These are phyloP conservation scores for Penicillium janthinellum DNA, from an alignment of 2,329 filamentous ascomycete species.

Conservation along the genomic window DNA sequence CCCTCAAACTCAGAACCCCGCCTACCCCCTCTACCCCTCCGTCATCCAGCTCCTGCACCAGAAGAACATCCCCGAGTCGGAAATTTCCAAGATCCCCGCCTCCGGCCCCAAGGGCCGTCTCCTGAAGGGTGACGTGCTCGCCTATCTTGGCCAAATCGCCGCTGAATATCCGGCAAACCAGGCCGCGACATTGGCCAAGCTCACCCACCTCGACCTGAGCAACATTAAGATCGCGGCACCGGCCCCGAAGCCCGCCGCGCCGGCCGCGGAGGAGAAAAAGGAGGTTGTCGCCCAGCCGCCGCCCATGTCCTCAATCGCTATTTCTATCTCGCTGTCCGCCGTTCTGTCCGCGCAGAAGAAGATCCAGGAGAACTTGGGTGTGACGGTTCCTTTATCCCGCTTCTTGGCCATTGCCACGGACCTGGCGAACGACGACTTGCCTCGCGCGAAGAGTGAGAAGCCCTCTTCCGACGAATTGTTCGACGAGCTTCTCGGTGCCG, in stretches of 20 bases:
- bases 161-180: slow-evolving; percentile 70
- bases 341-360: slow-evolving; percentile 80
- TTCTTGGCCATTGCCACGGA: slow-evolving; percentile 85
- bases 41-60: slow-evolving; percentile 79
- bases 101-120: slow-evolving; percentile 86
- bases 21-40: slow-evolving; percentile 66
- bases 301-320: slow-evolving; percentile 54
- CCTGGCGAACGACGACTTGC: slow-evolving; percentile 84
- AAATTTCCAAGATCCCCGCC: slow-evolving; percentile 78
- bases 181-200: slow-evolving; percentile 70
- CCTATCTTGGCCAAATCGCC: slow-evolving; percentile 78
- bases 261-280: slow-evolving; percentile 40
- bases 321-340: slow-evolving; percentile 76
- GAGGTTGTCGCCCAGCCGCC: slow-evolving; percentile 31
- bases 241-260: slow-evolving; percentile 31
- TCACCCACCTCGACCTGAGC: slow-evolving; percentile 85
- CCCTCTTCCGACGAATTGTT: slow-evolving; percentile 82
- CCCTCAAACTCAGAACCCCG: slow-evolving; percentile 43
- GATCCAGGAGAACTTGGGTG: slow-evolving; percentile 74
- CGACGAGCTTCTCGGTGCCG: slow-evolving; percentile 75
- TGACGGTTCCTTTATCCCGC: slow-evolving; percentile 79
- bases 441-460: slow-evolving; percentile 63
- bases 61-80: slow-evolving; percentile 73
- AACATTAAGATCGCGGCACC: slow-evolving; percentile 77
- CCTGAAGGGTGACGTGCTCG: slow-evolving; percentile 93